These are phyloP conservation scores for Moesziomyces antarcticus DNA, from an alignment of 1,284 basidiomycete genomes.

Conservation along the genomic window DNA sequence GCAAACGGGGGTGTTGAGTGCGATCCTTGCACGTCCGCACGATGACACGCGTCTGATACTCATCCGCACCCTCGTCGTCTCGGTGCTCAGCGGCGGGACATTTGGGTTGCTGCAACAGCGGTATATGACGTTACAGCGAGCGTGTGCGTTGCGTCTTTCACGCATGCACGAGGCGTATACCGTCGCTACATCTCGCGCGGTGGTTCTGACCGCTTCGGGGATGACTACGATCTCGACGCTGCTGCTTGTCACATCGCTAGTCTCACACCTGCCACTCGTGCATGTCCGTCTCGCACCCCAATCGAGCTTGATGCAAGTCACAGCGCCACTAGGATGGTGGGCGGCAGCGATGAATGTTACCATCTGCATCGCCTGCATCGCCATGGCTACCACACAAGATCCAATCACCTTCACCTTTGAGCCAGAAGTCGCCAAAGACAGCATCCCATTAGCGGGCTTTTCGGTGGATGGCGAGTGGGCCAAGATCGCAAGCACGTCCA, in stretches of 20 bases:
- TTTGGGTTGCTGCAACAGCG: conserved; percentile 8
- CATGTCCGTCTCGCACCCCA: background rate
- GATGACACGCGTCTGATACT: background rate
- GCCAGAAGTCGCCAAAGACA: too few species aligned
- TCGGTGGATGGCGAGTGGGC: conserved; percentile 3
- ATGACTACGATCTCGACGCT: conserved; percentile 19
- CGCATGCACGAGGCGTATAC: background rate
- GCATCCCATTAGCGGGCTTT: too few species aligned
- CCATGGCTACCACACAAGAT: conserved; percentile 23
- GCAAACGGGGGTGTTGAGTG: background rate
- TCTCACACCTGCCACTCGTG: conserved; percentile 12
- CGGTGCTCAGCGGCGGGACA: conserved; percentile 5
- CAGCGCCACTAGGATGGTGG: conserved; percentile 7
- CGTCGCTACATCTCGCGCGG: background rate
- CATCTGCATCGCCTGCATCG: conserved; percentile 10
- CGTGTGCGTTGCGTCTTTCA: conserved; percentile 4
- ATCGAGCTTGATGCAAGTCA: background rate
- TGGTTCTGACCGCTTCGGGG: conserved; percentile 6
- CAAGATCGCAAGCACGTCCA: conserved; percentile 13
- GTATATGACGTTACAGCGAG: conserved; percentile 15
- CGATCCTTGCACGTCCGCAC: background rate
- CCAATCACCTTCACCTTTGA: conserved; percentile 13
- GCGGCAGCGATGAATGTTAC: conserved; percentile 18
- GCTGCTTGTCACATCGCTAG: conserved; percentile 1
- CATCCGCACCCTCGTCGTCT: background rate